A percentile compares a stretch with the other conserved stretches of the same genome.
Conservation (phyloP, 768 basidiomycete genomes). For the Cystobasidium ongulense region DNA sequence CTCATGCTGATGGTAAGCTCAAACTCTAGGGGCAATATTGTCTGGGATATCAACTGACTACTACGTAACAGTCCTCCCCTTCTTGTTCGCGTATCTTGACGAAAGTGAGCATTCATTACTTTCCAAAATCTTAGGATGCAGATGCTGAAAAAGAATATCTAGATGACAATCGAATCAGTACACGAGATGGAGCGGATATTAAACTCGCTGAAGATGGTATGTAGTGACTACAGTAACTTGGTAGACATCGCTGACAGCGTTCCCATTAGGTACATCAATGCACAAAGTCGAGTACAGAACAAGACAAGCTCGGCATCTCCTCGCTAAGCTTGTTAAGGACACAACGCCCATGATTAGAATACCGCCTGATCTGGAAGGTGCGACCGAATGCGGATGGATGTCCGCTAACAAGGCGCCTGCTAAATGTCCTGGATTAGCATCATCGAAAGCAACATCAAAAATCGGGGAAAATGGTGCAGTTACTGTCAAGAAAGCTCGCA, state of each 20-base stretch:
- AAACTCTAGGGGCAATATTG: not conserved
- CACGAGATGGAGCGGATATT: not conserved
- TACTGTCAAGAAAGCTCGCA: not conserved
- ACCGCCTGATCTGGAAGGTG: not conserved
- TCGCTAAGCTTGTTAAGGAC: not conserved
- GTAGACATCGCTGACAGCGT: not conserved
- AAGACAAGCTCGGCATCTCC: not conserved
- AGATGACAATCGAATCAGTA: conserved; percentile 10
- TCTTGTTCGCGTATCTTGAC: not conserved
- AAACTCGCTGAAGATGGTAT: not conserved
- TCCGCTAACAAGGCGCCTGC: not conserved
- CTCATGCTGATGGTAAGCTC: not conserved
- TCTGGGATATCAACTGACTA: not conserved
- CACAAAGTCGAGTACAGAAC: conserved; percentile 1
- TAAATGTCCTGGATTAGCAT: not conserved
- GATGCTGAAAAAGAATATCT: not conserved
- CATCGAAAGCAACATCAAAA: not conserved
- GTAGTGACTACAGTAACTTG: not conserved
- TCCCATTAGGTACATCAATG: not conserved
- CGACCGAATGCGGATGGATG: conserved; percentile 2
- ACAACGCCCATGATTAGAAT: not conserved
- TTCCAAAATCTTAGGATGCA: not conserved
- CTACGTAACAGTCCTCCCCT: not conserved
- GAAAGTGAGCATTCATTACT: not conserved
- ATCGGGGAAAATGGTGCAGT: not conserved